phyloP scores from a whole-genome alignment of 106 monocot species.

The Acorus calamus region DNA sequence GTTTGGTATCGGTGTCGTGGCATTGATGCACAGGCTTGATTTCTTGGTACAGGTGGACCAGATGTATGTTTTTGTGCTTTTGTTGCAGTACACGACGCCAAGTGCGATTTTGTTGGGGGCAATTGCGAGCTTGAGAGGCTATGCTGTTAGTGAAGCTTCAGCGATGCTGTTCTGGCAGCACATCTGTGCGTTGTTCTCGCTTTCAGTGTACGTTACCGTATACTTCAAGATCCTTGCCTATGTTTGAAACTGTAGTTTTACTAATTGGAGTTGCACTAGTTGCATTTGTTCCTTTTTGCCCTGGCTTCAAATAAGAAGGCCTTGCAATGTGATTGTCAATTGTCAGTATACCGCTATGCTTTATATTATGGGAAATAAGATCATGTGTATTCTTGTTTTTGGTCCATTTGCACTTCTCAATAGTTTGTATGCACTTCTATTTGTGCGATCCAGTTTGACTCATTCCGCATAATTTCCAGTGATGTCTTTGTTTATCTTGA shows the following conservation, averaged over 20 bases:
- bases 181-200: slow-evolving; percentile 57
- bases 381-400: too few species aligned
- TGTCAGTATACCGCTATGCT: too few species aligned
- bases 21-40: slow-evolving; percentile 41
- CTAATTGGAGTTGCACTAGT: too few species aligned
- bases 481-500: too few species aligned
- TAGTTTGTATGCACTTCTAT: too few species aligned
- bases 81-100: slow-evolving; percentile 83
- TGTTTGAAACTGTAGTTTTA: slow-evolving; percentile 16
- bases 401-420: too few species aligned
- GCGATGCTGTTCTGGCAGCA: slow-evolving; percentile 97
- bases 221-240: slow-evolving; percentile 81
- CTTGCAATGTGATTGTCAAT: too few species aligned
- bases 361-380: too few species aligned
- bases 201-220: slow-evolving; percentile 71
- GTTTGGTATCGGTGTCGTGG: slow-evolving; percentile 75
- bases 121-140: slow-evolving; percentile 88
- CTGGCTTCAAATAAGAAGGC: too few species aligned
- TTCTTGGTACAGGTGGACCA: slow-evolving; percentile 39
- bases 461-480: too few species aligned
- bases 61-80: slow-evolving; percentile 78
- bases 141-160: slow-evolving; percentile 83
- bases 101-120: slow-evolving; percentile 90
- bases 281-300: too few species aligned
- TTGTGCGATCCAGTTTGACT: too few species aligned